Base-by-base conservation (phyloP, 208 protist genomes). In the Acanthamoeba royreba region DNA sequence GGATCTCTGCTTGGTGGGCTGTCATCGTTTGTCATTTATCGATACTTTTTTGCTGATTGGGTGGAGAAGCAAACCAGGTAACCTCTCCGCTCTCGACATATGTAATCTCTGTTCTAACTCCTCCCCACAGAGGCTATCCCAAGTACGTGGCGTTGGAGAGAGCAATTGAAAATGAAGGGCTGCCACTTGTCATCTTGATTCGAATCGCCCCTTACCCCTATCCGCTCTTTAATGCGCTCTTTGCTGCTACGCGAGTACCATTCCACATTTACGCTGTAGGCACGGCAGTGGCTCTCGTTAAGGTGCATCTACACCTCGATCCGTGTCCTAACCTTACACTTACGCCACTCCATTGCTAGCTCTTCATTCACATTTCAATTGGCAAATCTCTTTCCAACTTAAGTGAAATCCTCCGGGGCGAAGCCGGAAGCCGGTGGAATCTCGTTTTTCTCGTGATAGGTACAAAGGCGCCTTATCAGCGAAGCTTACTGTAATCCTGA, bases 21-120 rank as follows among this genome's bases (percentile, higher is more conserved):
- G 4, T 31, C 35, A 0, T 90, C 52, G n/a, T 90, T 90, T 33
- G 40, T 90, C 5, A 33, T 66, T 38, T 90, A 69, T 38, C 83
- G 83, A 31, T 66, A 72, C 25, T 4, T 42, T 17, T 90, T 90
- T 19, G 49, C 49, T 22, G 83, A 90, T 9, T 90, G 83, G 83
- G 83, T 90, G 25, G 83, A 90, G 40, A 90, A 61, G 83, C 83
- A 90, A 46, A 90, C 83, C 2, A 90, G 83, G 83, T 90, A 42
- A n/a, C 0, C 43, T 86, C 28, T 38, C 3, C 0, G n/a, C 47
- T 43, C 28, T 86, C 47, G 7, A 28, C n/a, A 33, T 86, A 53
- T 55, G 4, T 53, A 38, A 8, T 9, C n/a, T n/a, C n/a, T n/a
- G 35, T 31, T n/a, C 49, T 55, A 25, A 22, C 66, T 22, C 31